phyloP scores from a whole-genome alignment of 441 rosid genomes.

The Pelargonium cotyledonis region DNA sequence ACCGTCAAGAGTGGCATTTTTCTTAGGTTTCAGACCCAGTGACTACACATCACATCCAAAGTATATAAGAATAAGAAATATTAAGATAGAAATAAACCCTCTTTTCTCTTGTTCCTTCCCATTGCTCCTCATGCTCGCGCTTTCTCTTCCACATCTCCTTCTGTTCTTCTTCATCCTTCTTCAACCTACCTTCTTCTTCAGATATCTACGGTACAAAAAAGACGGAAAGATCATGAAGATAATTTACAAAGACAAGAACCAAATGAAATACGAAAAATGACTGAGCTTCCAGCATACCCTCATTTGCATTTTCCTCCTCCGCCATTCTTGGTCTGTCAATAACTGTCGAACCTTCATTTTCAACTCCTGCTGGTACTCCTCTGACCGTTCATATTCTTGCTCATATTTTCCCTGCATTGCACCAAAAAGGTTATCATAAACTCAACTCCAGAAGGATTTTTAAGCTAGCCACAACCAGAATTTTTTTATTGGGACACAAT shows the following conservation, averaged over 20 bases:
- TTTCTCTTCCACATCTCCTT: constrained; percentile 93
- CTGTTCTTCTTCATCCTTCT: constrained; percentile 92
- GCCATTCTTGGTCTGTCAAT: constrained; percentile 95
- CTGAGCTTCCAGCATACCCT: constrained; percentile 49
- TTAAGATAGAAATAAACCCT: constrained; percentile 43
- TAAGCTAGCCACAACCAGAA: no score
- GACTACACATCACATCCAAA: background rate
- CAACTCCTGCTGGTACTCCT: constrained; percentile 73
- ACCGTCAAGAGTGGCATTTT: background rate
- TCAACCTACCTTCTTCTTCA: constrained; percentile 93
- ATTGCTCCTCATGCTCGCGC: constrained; percentile 95
- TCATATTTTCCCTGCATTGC: constrained; percentile 73
- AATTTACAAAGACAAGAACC: constrained; percentile 3
- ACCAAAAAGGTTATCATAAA: constrained; percentile 10
- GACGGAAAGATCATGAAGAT: constrained; percentile 8
- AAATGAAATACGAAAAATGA: constrained; percentile 11
- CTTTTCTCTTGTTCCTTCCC: constrained; percentile 97
- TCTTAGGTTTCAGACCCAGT: background rate
- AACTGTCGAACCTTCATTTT: constrained; percentile 80
- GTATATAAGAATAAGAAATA: background rate
- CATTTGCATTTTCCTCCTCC: constrained; percentile 97
- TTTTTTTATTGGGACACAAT: no score
- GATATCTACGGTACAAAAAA: constrained; percentile 49
- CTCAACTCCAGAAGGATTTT: background rate
- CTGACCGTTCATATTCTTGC: constrained; percentile 62